These are phyloP conservation scores for Lactifluus hygrophoroides DNA, from an alignment of 768 basidiomycete species.

Conservation along the genomic window DNA sequence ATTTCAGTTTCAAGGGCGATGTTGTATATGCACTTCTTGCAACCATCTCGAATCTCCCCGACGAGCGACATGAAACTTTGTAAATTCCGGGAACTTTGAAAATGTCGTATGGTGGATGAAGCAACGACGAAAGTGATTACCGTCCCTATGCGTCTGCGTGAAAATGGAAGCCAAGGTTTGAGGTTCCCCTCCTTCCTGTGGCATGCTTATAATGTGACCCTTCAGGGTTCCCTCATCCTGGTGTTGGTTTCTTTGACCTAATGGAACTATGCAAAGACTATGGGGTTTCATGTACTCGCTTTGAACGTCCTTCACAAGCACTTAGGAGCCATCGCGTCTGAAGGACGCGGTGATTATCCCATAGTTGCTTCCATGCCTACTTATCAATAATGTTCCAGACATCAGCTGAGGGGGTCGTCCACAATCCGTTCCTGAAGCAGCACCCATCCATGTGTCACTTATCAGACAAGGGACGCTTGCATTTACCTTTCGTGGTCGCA, in stretches of 20 bases:
- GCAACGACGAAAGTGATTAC: neutral
- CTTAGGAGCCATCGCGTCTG: neutral
- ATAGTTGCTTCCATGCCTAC: neutral
- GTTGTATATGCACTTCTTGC: neutral
- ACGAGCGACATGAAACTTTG: neutral
- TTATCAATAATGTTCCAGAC: neutral
- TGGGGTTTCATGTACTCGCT: neutral
- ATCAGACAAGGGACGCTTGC: neutral
- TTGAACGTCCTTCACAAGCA: neutral
- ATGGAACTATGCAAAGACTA: neutral
- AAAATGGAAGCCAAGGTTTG: neutral
- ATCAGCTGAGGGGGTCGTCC: neutral
- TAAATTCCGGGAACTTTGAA: constrained; percentile 3
- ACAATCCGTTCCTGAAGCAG: too few relatives aligned
- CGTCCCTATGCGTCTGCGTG: neutral
- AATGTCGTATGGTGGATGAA: neutral
- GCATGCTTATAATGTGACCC: neutral
- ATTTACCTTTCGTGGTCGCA: neutral
- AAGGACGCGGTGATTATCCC: neutral
- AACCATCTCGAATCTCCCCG: neutral
- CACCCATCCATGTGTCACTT: neutral
- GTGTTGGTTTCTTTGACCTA: neutral
- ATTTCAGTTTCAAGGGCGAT: neutral
- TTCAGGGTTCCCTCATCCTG: neutral
- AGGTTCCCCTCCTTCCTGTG: neutral